A percentile compares a stretch with the other conserved stretches of the same genome.
phyloP scores from a whole-genome alignment of 805 yeast genomes.

The Jamesozyma rosinii region DNA sequence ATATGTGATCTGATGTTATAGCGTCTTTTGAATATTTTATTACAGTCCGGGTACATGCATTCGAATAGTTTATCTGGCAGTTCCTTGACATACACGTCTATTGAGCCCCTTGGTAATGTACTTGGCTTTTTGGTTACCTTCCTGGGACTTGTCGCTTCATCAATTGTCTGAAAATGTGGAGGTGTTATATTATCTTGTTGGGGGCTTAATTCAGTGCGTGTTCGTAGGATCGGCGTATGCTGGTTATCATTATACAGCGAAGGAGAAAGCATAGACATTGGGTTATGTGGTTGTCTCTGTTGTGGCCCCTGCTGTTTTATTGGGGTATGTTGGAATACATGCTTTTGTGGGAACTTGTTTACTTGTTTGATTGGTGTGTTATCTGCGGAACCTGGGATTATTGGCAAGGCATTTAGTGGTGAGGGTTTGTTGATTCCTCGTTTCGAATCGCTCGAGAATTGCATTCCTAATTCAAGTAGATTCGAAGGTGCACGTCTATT shows the following conservation, averaged over 20 bases:
- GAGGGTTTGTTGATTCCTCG: background rate
- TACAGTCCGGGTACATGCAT: constrained; percentile 71
- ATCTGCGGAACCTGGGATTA: constrained; percentile 25
- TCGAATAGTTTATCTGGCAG: constrained; percentile 67
- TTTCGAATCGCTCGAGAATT: constrained; percentile 1
- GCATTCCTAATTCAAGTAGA: constrained; percentile 16
- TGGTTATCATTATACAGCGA: too few species aligned
- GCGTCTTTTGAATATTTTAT: constrained; percentile 74
- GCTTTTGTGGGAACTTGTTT: constrained; percentile 21
- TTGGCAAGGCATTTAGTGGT: constrained; percentile 14
- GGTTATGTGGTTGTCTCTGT: background rate
- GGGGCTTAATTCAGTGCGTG: background rate
- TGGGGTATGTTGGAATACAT: constrained; percentile 26
- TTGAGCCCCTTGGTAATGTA: constrained; percentile 75
- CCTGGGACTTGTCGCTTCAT: constrained; percentile 13
- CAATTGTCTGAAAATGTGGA: constrained; percentile 1
- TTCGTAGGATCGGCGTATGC: background rate
- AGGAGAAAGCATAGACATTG: background rate
- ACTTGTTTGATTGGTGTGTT: constrained; percentile 18
- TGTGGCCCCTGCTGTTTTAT: constrained; percentile 8
- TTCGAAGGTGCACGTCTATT: background rate
- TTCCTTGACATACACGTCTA: constrained; percentile 75
- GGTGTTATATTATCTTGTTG: background rate
- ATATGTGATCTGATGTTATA: constrained; percentile 92
- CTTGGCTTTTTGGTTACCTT: constrained; percentile 27